Percentiles rank a stretch among this genome's conserved stretches.
Evolutionary conservation across 2,329 filamentous ascomycete genomes (phyloP).

Genomic region (Pseudocercospora cruenta): DNA sequence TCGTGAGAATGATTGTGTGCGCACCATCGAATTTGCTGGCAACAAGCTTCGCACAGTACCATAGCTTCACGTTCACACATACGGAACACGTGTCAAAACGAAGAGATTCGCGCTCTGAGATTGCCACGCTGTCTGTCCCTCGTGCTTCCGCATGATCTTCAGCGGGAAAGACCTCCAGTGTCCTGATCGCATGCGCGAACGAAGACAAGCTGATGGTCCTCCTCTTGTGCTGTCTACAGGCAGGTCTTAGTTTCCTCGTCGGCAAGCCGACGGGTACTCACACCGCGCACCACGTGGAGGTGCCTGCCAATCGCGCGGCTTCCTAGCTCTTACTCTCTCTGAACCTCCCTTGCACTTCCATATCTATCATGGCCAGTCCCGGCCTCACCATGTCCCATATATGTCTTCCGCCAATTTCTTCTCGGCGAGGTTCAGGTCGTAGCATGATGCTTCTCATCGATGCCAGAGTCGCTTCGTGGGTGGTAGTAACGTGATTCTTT

Average conservation of each 20-base stretch:
- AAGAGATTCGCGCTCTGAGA: background rate
- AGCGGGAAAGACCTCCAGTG: background rate
- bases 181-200: background rate
- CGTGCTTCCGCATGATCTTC: background rate
- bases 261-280: conserved; percentile 4
- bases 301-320: conserved; percentile 8
- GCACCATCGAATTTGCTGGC: too few species aligned
- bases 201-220: background rate
- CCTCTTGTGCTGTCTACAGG: background rate
- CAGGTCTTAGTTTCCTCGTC: conserved; percentile 11
- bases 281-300: conserved; percentile 14
- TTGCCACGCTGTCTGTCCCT: too few species aligned
- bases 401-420: background rate
- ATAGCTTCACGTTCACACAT: background rate
- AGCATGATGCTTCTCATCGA: background rate
- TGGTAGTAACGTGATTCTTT: background rate
- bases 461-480: background rate
- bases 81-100: background rate
- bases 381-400: background rate
- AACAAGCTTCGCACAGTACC: too few species aligned
- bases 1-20: too few species aligned
- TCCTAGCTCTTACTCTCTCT: conserved; percentile 3
- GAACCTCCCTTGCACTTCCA: background rate
- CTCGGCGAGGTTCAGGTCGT: conserved; percentile 2
- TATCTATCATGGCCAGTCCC: background rate